A percentile compares a stretch with the other conserved stretches of the same genome.
Conservation (phyloP, 2,329 filamentous ascomycete genomes). For the Aspergillus fructus region DNA sequence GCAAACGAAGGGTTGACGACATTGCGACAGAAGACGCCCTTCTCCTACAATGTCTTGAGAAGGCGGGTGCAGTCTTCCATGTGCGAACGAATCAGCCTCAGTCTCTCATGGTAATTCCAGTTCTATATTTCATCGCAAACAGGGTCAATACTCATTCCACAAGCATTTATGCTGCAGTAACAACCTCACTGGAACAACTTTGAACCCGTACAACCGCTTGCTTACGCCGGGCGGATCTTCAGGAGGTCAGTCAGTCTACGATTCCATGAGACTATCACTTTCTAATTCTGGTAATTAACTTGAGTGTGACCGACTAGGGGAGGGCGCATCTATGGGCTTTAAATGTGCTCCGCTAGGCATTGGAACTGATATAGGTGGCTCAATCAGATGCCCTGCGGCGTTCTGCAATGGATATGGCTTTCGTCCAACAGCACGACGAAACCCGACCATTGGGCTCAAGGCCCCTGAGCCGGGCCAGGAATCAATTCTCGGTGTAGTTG, state of each 20-base stretch:
- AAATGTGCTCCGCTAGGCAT: constrained; percentile 44
- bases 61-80: constrained; percentile 44
- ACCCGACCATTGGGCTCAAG: constrained; percentile 31
- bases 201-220: constrained; percentile 42
- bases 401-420: constrained; percentile 48
- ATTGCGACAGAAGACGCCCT: constrained; percentile 36
- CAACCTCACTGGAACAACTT: constrained; percentile 41
- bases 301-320: constrained; percentile 19
- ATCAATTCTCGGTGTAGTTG: constrained; percentile 37
- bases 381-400: constrained; percentile 45
- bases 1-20: constrained; percentile 32
- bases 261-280: too few relatives aligned
- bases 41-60: constrained; percentile 30
- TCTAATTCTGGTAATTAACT: too few relatives aligned
- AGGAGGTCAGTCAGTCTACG: constrained; percentile 25
- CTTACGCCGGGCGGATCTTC: constrained; percentile 45
- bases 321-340: constrained; percentile 44
- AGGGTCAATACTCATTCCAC: constrained; percentile 6
- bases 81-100: constrained; percentile 47
- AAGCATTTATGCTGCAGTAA: constrained; percentile 40
- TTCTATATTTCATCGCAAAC: background rate
- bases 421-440: constrained; percentile 38
- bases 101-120: constrained; percentile 35
- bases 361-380: constrained; percentile 51
- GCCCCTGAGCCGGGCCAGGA: constrained; percentile 35